Conservation (phyloP, 176 grass and related monocot species). For the Hordeum vulgare region DNA sequence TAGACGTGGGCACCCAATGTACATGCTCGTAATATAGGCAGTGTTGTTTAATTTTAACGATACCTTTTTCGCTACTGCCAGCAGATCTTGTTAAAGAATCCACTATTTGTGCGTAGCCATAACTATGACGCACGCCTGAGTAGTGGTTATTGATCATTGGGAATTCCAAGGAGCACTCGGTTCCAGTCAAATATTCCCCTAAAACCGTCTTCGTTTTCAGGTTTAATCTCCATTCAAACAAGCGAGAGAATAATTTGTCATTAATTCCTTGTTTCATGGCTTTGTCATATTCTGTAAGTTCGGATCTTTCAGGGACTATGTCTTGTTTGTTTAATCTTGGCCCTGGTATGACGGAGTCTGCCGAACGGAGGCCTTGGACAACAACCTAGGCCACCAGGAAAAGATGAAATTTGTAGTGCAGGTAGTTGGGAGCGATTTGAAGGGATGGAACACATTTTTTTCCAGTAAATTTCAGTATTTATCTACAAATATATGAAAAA, state of each 20-base stretch:
- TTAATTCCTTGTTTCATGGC: background rate
- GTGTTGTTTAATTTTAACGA: background rate
- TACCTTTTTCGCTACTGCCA: constrained; percentile 23
- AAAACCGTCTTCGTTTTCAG: constrained; percentile 30
- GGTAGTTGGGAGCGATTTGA: background rate
- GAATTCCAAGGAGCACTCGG: constrained; percentile 36
- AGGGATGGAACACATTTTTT: background rate
- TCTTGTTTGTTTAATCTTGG: constrained; percentile 8
- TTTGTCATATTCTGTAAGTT: background rate
- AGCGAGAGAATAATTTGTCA: background rate
- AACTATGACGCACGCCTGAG: constrained; percentile 28
- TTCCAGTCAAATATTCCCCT: constrained; percentile 38
- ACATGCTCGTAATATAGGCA: background rate
- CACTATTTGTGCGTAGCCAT: constrained; percentile 47
- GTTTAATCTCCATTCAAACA: constrained; percentile 54
- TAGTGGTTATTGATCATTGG: constrained; percentile 40
- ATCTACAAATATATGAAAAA: background rate
- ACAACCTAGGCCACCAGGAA: constrained; percentile 22
- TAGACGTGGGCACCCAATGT: background rate
- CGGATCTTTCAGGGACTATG: background rate
- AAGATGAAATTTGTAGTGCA: background rate
- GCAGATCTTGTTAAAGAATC: constrained; percentile 29
- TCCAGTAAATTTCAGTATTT: background rate
- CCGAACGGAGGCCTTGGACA: constrained; percentile 29
- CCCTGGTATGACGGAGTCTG: constrained; percentile 46